Percentiles rank a stretch among this genome's conserved stretches.
Evolutionary conservation across 2,329 filamentous ascomycete genomes (phyloP).

Genomic region (Neonectria neomacrospora): DNA sequence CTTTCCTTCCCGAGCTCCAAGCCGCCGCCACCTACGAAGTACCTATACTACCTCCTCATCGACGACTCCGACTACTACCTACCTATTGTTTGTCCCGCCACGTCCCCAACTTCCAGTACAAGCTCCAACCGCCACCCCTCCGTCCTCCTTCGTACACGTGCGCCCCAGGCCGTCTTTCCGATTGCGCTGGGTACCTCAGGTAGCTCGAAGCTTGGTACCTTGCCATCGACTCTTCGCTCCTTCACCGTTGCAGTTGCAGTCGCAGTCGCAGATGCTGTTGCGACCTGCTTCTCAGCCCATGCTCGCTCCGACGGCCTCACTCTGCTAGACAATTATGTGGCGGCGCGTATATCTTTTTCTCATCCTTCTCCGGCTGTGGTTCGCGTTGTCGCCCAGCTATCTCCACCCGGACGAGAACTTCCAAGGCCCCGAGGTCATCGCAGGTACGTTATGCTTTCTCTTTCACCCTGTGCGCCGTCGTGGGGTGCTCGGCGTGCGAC

Average conservation of each 20-base stretch:
- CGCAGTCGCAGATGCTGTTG: conserved; percentile 35
- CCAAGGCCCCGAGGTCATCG: conserved; percentile 96
- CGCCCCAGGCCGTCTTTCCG: neutral
- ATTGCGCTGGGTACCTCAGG: conserved; percentile 2
- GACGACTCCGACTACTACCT: conserved; percentile 6
- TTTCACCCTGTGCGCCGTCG: conserved; percentile 1
- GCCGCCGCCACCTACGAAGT: neutral
- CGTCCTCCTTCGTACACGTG: conserved; percentile 1
- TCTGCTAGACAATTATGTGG: conserved; percentile 74
- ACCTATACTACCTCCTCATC: neutral
- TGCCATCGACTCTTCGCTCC: neutral
- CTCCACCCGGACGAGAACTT: conserved; percentile 99
- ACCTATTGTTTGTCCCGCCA: conserved; percentile 12
- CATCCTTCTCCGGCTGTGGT: conserved; percentile 88
- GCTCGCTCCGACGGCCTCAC: conserved; percentile 41
- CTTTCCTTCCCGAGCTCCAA: neutral
- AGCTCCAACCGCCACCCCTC: conserved; percentile 9
- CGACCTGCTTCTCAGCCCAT: conserved; percentile 38
- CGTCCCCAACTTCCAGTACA: conserved; percentile 7
- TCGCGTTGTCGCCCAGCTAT: conserved; percentile 94
- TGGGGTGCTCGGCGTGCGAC: conserved; percentile 6
- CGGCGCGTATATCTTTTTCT: conserved; percentile 88
- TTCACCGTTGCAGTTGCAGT: conserved; percentile 13
- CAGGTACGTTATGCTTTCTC: conserved; percentile 70
- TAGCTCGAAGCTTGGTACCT: conserved; percentile 10